Evolutionary conservation across 768 basidiomycete species (phyloP).

Genomic region (Mycena floridula): DNA sequence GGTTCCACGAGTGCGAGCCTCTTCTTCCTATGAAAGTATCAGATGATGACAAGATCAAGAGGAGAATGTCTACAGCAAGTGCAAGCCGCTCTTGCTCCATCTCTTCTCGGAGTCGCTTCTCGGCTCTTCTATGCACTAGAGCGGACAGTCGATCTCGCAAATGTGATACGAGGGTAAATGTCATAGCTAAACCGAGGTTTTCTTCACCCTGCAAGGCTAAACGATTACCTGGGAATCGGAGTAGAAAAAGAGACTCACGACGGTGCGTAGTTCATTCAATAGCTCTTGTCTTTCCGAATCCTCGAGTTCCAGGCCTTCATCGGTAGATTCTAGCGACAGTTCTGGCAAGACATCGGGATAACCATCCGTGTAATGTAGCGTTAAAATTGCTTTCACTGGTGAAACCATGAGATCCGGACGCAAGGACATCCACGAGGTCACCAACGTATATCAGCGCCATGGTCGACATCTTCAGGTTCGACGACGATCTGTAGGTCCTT

Average conservation of each 20-base stretch:
- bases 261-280: constrained; percentile 47
- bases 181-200: constrained; percentile 95
- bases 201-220: constrained; percentile 62
- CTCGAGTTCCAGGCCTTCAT: constrained; percentile 55
- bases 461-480: constrained; percentile 76
- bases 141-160: constrained; percentile 70
- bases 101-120: constrained; percentile 52
- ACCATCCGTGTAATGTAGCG: constrained; percentile 68
- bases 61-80: constrained; percentile 58
- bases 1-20: constrained; percentile 86
- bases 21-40: constrained; percentile 61
- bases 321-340: constrained; percentile 56
- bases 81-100: constrained; percentile 67
- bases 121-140: constrained; percentile 55
- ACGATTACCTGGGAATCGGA: constrained; percentile 4
- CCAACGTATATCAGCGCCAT: constrained; percentile 56
- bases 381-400: constrained; percentile 68
- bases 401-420: constrained; percentile 7
- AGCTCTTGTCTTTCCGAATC: constrained; percentile 50
- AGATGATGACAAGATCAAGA: too few species aligned
- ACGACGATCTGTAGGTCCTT: constrained; percentile 76
- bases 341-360: constrained; percentile 86
- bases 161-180: constrained; percentile 86
- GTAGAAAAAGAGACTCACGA: constrained; percentile 34
- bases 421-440: constrained; percentile 11